Conservation (phyloP, 1,139 yeast genomes). For the Hansenula sp. region DNA sequence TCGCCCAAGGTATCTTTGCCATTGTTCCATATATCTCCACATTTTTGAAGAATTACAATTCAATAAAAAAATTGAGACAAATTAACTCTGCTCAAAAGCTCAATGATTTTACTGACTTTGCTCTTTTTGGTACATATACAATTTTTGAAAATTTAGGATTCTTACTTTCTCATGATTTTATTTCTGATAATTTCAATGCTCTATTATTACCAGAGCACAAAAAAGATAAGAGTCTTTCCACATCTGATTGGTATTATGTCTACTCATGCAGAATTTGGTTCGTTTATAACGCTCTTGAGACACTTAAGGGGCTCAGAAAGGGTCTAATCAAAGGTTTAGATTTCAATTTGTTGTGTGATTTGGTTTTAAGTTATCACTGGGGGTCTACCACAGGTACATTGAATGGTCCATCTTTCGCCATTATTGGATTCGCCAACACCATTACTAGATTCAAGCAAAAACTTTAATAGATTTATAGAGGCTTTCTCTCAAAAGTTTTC, state of each 20-base stretch:
- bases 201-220: constrained; percentile 14
- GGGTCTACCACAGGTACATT: constrained; percentile 17
- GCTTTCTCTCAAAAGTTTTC: too few relatives aligned
- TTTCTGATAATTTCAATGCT: constrained; percentile 13
- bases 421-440: constrained; percentile 18
- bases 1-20: constrained; percentile 20
- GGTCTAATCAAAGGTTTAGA: constrained; percentile 6
- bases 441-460: constrained; percentile 13
- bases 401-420: constrained; percentile 16
- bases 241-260: constrained; percentile 22
- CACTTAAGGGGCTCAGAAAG: constrained; percentile 7
- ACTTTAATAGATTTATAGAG: constrained; percentile 3
- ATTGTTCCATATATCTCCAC: constrained; percentile 19
- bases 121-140: constrained; percentile 16
- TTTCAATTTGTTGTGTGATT: constrained; percentile 16
- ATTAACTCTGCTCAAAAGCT: constrained; percentile 12
- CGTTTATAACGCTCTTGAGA: constrained; percentile 15
- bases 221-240: constrained; percentile 9
- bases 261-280: constrained; percentile 23
- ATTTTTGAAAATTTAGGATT: constrained; percentile 21
- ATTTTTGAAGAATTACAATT: constrained; percentile 16
- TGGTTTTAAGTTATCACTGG: constrained; percentile 23
- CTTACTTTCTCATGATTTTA: constrained; percentile 17
- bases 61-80: constrained; percentile 12
- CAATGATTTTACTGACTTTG: constrained; percentile 15